phyloP scores from a whole-genome alignment of 2,329 filamentous ascomycete genomes.

The Neofusicoccum sp. region DNA sequence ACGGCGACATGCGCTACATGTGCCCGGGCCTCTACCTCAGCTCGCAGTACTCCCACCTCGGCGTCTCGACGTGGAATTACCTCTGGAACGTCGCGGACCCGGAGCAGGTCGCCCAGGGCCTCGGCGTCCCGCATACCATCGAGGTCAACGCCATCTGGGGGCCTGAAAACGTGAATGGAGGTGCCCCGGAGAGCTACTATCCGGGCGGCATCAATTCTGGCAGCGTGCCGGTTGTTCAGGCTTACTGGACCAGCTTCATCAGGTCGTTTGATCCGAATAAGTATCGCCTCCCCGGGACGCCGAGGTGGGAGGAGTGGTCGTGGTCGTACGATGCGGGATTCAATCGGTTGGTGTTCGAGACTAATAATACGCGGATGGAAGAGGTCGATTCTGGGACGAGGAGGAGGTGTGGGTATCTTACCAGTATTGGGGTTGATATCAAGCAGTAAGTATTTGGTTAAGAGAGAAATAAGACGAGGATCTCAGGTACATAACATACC shows the following conservation, averaged over 20 bases:
- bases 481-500: neutral
- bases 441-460: slow-evolving; percentile 9
- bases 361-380: slow-evolving; percentile 42
- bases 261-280: slow-evolving; percentile 64
- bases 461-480: neutral
- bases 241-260: slow-evolving; percentile 75
- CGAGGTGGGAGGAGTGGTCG: slow-evolving; percentile 53
- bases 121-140: slow-evolving; percentile 65
- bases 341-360: slow-evolving; percentile 38
- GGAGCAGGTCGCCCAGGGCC: slow-evolving; percentile 49
- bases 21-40: slow-evolving; percentile 61
- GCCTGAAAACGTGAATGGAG: slow-evolving; percentile 51
- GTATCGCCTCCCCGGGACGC: slow-evolving; percentile 45
- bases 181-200: slow-evolving; percentile 56
- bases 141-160: slow-evolving; percentile 69
- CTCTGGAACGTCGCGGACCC: slow-evolving; percentile 67
- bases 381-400: slow-evolving; percentile 23
- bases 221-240: slow-evolving; percentile 62
- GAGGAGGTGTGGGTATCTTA: slow-evolving; percentile 3
- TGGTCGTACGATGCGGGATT: slow-evolving; percentile 23
- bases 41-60: slow-evolving; percentile 39
- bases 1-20: slow-evolving; percentile 65
- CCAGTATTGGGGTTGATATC: slow-evolving; percentile 2
- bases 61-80: slow-evolving; percentile 62
- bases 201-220: slow-evolving; percentile 52